Conservation (phyloP, 192 early-diverging fungal genomes). For the Gaertneriomyces sp. region DNA sequence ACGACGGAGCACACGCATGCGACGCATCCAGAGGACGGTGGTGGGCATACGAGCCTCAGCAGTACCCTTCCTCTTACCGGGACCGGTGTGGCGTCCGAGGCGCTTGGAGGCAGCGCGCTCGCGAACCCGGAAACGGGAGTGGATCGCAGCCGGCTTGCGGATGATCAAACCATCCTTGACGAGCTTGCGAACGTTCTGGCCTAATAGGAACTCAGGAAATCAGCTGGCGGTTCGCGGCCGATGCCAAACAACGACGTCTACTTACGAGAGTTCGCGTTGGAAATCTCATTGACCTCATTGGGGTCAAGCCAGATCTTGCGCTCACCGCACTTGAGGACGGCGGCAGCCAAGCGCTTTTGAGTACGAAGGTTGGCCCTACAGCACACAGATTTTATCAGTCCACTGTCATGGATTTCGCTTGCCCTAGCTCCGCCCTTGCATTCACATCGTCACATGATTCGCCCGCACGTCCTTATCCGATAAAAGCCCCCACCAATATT, state of each 20-base stretch:
- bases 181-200: constrained; percentile 95
- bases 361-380: constrained; percentile 55
- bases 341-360: constrained; percentile 96
- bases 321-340: constrained; percentile 96
- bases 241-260: constrained; percentile 13
- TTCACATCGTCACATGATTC: too few relatives aligned
- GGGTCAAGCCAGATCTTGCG: constrained; percentile 99
- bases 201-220: constrained; percentile 29
- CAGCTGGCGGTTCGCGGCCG: too few relatives aligned
- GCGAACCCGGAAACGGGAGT: constrained; percentile 92
- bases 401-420: too few relatives aligned
- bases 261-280: constrained; percentile 97
- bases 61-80: constrained; percentile 62
- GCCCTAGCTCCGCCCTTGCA: too few relatives aligned
- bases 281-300: constrained; percentile 90
- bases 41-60: constrained; percentile 94
- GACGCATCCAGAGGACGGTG: constrained; percentile 95
- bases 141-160: constrained; percentile 81
- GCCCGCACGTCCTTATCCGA: too few relatives aligned
- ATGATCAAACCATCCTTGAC: constrained; percentile 96
- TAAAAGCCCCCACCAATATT: too few relatives aligned
- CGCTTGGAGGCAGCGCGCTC: constrained; percentile 92
- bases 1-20: constrained; percentile 92
- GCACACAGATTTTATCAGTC: background rate
- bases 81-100: constrained; percentile 91